Evolutionary conservation across 2,329 filamentous ascomycete species (phyloP), one percentile per base, ranked within the genome.

Genomic region (Canariomyces notabilis): DNA sequence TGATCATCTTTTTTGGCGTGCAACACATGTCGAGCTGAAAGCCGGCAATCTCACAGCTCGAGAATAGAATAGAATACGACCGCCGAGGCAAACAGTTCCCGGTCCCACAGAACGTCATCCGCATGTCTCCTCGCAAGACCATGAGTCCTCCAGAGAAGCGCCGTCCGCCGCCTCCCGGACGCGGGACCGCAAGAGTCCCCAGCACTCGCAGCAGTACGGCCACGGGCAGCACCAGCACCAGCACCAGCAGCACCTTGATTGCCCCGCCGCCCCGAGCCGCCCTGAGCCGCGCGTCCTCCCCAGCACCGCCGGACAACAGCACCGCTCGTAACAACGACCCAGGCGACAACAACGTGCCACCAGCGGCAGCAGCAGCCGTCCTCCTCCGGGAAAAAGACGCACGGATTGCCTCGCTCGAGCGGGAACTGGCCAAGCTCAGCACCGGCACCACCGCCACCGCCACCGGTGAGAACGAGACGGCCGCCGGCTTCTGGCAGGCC

Each of bases 401-500:
- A 45, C 70, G 69, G 52, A 80, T 82, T 50, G 66, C 70, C 6
- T 62, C 68, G 35, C 70, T 82, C 35, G 70, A 79, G 60, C 67
- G 65, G 38, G 77, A 80, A 58, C 67, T 81, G 46, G 62, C 58
- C 12, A 61, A 58, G 59, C 60, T 45, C 75, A 79, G 57, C 80
- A 81, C 59, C 63, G 67, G 43, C 68, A 68, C 29, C 70, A 79
- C 57, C 68, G 81, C 15, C 74, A 77, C 58, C 15, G 72, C 69
- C 56, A 67, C 71, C 59, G 69, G 71, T 59, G 77, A 81, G 65
- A 73, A 69, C 62, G 76, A 80, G 60, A 73, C 71, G 40, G 68
- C 76, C n/a, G n/a, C n/a, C 3, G 69, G 69, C 12, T 79, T 76
- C 59, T 82, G 79, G 76, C 77, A 81, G 62, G 61, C 69, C 36